Percentiles rank a stretch among this genome's conserved stretches.
These are phyloP conservation scores for Rhynchosporium graminicola DNA, from an alignment of 2,329 filamentous ascomycete species.

Conservation along the genomic window DNA sequence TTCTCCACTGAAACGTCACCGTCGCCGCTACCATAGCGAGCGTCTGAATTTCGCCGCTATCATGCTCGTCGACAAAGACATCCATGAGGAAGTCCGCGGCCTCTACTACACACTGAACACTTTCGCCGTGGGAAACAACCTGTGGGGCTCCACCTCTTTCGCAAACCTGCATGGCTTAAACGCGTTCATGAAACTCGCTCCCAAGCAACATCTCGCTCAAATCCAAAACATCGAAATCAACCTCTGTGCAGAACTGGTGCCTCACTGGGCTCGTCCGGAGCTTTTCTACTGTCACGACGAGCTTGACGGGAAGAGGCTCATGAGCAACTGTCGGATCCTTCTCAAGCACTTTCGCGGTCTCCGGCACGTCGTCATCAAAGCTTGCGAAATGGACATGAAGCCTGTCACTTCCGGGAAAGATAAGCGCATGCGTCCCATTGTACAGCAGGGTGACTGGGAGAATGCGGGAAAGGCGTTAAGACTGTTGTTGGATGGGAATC, in stretches of 20 bases:
- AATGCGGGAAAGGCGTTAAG: background rate
- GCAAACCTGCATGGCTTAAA: background rate
- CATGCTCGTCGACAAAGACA: background rate
- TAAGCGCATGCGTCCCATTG: background rate
- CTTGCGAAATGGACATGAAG: background rate
- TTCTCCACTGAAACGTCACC: background rate
- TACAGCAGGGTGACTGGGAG: background rate
- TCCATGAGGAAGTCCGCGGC: background rate
- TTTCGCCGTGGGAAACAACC: constrained; percentile 5
- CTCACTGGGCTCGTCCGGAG: background rate
- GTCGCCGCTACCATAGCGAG: background rate
- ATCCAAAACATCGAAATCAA: constrained; percentile 1
- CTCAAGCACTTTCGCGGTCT: constrained; percentile 1
- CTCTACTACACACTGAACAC: background rate
- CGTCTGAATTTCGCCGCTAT: background rate
- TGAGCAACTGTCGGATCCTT: background rate
- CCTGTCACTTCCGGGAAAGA: background rate
- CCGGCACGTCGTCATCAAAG: background rate
- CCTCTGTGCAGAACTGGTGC: background rate
- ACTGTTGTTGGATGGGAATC: constrained; percentile 1
- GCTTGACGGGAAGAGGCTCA: background rate
- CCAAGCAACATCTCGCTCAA: background rate
- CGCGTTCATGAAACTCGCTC: background rate
- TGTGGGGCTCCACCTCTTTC: background rate
- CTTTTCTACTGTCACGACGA: background rate